A percentile compares a stretch with the other conserved stretches of the same genome.
Evolutionary conservation across 1,139 yeast species (phyloP).

Genomic region (Blastobotrys serpentis): DNA sequence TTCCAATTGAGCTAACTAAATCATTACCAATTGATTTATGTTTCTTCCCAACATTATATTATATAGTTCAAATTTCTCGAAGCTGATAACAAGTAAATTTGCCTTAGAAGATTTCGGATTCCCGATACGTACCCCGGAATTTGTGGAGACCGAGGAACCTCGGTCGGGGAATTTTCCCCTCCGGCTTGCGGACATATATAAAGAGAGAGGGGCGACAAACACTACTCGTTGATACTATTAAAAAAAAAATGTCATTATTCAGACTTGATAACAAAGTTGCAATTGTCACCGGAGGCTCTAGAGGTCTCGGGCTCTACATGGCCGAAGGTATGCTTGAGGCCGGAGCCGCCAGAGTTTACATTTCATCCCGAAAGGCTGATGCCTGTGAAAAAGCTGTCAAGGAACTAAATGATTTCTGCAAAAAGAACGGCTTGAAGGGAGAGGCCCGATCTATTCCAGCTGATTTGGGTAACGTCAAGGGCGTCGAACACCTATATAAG

Average conservation of each 20-base stretch:
- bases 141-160: conserved; percentile 8
- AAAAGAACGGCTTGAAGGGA: conserved; percentile 44
- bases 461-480: conserved; percentile 55
- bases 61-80: too few relatives aligned
- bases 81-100: too few relatives aligned
- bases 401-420: conserved; percentile 49
- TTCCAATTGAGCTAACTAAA: too few relatives aligned
- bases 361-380: conserved; percentile 63
- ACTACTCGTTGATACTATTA: too few relatives aligned
- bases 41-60: too few relatives aligned
- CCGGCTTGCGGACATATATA: not conserved
- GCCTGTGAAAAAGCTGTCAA: conserved; percentile 63
- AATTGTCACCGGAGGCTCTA: conserved; percentile 74
- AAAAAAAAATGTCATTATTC: conserved; percentile 17
- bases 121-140: conserved; percentile 2
- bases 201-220: not conserved
- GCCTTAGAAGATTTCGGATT: not conserved
- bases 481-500: conserved; percentile 48
- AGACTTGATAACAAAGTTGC: conserved; percentile 55
- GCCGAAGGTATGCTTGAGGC: conserved; percentile 64
- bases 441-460: conserved; percentile 57
- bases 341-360: conserved; percentile 63
- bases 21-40: too few relatives aligned
- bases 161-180: not conserved
- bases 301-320: conserved; percentile 71